Conservation (phyloP, 768 basidiomycete genomes). For the Tulasnella sp. region DNA sequence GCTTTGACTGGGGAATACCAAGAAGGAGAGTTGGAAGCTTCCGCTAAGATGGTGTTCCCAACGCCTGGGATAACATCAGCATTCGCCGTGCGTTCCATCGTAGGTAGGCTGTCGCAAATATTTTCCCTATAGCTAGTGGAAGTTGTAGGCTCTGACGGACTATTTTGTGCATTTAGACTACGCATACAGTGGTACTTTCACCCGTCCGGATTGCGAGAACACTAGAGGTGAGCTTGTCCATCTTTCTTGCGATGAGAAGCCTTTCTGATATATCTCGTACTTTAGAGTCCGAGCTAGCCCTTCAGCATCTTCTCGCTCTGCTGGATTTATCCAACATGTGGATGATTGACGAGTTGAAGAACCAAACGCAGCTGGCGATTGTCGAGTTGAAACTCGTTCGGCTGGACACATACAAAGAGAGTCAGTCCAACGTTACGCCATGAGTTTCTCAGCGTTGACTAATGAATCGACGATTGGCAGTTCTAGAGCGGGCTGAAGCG, state of each 20-base stretch:
- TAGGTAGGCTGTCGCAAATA: background rate
- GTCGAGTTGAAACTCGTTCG: background rate
- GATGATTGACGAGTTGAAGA: background rate
- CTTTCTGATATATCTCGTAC: background rate
- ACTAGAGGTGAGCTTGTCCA: background rate
- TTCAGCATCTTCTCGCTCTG: background rate
- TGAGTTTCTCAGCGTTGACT: background rate
- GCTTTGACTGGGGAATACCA: background rate
- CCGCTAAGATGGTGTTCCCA: background rate
- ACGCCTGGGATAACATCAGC: background rate
- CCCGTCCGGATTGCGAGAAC: background rate
- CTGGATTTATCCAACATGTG: background rate
- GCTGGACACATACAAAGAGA: background rate
- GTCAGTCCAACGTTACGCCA: background rate
- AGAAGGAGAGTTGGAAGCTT: background rate
- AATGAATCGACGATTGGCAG: background rate
- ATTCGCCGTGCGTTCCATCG: background rate
- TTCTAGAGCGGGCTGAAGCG: background rate
- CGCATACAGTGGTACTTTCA: background rate
- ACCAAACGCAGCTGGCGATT: background rate
- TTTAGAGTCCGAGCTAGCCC: background rate
- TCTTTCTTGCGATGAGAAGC: too few species aligned
- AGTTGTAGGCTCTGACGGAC: background rate
- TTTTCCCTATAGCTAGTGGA: too few species aligned
- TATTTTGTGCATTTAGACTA: background rate